phyloP scores from a whole-genome alignment of 1,139 yeast species.

The Saccharomyces hybrid region DNA sequence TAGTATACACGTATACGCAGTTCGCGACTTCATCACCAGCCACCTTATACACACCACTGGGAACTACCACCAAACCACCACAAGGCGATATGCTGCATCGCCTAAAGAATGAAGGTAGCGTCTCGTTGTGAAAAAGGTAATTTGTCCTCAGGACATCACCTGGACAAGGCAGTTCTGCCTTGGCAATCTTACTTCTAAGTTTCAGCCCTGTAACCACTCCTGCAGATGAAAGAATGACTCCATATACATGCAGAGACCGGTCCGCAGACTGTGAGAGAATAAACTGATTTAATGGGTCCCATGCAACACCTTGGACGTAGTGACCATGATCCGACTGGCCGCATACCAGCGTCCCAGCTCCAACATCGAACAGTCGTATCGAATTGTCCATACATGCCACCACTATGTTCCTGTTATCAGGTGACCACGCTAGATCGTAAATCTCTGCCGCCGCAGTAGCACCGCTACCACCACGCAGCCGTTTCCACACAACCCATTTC shows the following conservation, averaged over 20 bases:
- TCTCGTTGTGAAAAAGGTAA: conserved; percentile 69
- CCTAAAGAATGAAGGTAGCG: conserved; percentile 82
- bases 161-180: conserved; percentile 27
- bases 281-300: conserved; percentile 82
- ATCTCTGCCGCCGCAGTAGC: conserved; percentile 47
- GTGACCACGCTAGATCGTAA: conserved; percentile 89
- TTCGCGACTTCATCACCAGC: conserved; percentile 35
- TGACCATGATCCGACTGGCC: conserved; percentile 71
- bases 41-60: conserved; percentile 63
- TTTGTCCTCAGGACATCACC: conserved; percentile 29
- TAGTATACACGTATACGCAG: conserved; percentile 68
- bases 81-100: conserved; percentile 83
- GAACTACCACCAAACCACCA: conserved; percentile 71
- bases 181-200: conserved; percentile 23
- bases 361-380: conserved; percentile 57
- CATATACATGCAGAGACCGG: conserved; percentile 64
- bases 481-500: conserved; percentile 47
- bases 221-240: conserved; percentile 7
- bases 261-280: conserved; percentile 89
- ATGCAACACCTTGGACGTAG: conserved; percentile 89
- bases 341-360: conserved; percentile 50
- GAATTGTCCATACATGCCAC: conserved; percentile 90
- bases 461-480: conserved; percentile 7
- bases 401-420: conserved; percentile 64
- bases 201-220: conserved; percentile 13